phyloP scores from a whole-genome alignment of 2,329 filamentous ascomycete genomes.

The Nakataea oryzae region DNA sequence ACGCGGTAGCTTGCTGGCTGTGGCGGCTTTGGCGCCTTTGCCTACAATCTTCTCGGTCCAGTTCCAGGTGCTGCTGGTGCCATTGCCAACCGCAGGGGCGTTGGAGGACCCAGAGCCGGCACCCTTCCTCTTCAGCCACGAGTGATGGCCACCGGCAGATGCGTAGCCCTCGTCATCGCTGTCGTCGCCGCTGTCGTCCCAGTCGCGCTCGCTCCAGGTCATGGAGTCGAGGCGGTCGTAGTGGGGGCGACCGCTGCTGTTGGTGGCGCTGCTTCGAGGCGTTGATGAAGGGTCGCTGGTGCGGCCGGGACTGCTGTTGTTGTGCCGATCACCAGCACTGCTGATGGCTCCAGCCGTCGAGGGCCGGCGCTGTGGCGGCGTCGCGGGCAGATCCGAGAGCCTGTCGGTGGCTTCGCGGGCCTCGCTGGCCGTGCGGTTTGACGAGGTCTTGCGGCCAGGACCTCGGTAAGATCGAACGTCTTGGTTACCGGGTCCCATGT shows the following conservation, averaged over 20 bases:
- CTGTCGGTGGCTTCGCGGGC: conserved; percentile 30
- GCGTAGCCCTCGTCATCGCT: conserved; percentile 19
- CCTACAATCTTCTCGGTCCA: conserved; percentile 47
- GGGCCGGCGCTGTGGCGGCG: conserved; percentile 11
- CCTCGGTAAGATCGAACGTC: background rate
- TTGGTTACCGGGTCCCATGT: background rate
- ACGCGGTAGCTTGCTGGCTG: background rate
- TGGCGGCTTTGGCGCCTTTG: conserved; percentile 20
- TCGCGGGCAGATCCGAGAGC: conserved; percentile 32
- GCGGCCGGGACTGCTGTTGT: conserved; percentile 9
- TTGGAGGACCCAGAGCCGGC: background rate
- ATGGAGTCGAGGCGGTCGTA: conserved; percentile 38
- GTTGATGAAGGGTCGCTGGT: background rate
- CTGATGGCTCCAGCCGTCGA: background rate
- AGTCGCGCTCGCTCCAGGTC: conserved; percentile 58
- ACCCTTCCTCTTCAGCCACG: conserved; percentile 1
- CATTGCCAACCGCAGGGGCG: conserved; percentile 1
- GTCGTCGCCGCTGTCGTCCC: conserved; percentile 41
- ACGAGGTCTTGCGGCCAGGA: background rate
- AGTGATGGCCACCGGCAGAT: background rate
- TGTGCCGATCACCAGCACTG: conserved; percentile 6
- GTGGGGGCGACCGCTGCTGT: conserved; percentile 2
- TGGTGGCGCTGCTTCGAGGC: background rate
- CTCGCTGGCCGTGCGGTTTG: conserved; percentile 17
- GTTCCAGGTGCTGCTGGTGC: conserved; percentile 25